These are phyloP conservation scores for Suillus clintonianus DNA, from an alignment of 768 basidiomycete species.

Conservation along the genomic window DNA sequence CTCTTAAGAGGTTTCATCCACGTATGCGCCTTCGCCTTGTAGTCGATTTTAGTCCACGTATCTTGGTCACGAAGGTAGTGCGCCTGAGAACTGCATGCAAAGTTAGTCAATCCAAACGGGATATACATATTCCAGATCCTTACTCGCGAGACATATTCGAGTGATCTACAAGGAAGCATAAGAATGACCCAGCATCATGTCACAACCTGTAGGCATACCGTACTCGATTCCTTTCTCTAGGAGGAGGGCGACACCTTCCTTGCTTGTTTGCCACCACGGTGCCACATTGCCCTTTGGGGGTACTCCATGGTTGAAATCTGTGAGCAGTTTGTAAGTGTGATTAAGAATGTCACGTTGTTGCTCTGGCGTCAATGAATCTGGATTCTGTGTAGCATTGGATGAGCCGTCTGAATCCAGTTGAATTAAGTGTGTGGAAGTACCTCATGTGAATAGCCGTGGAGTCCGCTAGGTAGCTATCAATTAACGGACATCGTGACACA, in stretches of 20 bases:
- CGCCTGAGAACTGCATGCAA: slow-evolving; percentile 46
- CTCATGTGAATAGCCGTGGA: slow-evolving; percentile 71
- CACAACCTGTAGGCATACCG: slow-evolving; percentile 35
- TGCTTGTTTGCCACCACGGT: slow-evolving; percentile 77
- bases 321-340: slow-evolving; percentile 59
- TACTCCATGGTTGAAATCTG: slow-evolving; percentile 57
- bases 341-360: slow-evolving; percentile 72
- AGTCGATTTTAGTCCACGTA: slow-evolving; percentile 70
- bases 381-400: slow-evolving; percentile 43
- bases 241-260: slow-evolving; percentile 63
- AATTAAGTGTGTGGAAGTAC: slow-evolving; percentile 22
- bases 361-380: slow-evolving; percentile 52
- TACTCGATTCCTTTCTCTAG: slow-evolving; percentile 74
- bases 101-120: not conserved
- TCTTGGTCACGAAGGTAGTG: slow-evolving; percentile 68
- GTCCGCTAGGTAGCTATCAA: slow-evolving; percentile 37
- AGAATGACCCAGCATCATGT: slow-evolving; percentile 7
- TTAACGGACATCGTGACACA: not conserved
- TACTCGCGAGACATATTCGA: slow-evolving; percentile 55
- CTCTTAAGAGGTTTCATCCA: slow-evolving; percentile 74
- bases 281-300: slow-evolving; percentile 64
- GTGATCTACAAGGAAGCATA: slow-evolving; percentile 39
- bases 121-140: not conserved
- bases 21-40: slow-evolving; percentile 48
- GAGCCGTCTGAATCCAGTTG: not conserved